phyloP scores from a whole-genome alignment of 495 filamentous ascomycete genomes.

The Penicillium riverlandense region DNA sequence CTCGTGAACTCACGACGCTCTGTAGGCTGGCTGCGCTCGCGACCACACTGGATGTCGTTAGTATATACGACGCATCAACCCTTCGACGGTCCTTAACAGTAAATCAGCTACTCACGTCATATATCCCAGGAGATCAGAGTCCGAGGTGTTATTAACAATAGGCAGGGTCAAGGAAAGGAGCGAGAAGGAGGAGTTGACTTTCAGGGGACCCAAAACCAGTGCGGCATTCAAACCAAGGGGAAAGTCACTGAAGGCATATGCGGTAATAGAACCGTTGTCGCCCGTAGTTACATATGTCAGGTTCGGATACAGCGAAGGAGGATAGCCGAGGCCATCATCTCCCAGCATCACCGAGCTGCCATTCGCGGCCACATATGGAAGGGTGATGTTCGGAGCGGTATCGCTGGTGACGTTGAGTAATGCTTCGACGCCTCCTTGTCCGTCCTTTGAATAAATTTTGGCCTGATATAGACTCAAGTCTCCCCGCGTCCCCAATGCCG shows the following conservation, averaged over 20 bases:
- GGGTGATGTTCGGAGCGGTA: conserved; percentile 33
- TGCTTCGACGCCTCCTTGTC: conserved; percentile 28
- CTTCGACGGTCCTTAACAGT: background rate
- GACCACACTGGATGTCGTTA: conserved; percentile 45
- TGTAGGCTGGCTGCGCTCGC: conserved; percentile 54
- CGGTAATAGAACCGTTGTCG: conserved; percentile 25
- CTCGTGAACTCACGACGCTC: conserved; percentile 47
- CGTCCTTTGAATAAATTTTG: conserved; percentile 58
- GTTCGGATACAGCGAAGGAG: conserved; percentile 64
- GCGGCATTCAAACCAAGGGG: conserved; percentile 43
- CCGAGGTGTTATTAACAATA: conserved; percentile 55
- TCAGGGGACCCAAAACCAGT: conserved; percentile 61
- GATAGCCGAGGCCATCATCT: conserved; percentile 53
- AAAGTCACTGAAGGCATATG: conserved; percentile 34
- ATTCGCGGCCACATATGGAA: conserved; percentile 52
- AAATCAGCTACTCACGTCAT: conserved; percentile 32
- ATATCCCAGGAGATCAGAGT: conserved; percentile 60
- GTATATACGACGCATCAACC: background rate
- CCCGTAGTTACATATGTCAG: conserved; percentile 49
- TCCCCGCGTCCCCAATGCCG: conserved; percentile 48
- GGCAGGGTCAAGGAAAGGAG: conserved; percentile 76
- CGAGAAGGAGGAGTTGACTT: conserved; percentile 61
- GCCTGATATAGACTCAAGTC: conserved; percentile 52
- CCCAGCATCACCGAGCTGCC: conserved; percentile 53
- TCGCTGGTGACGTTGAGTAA: conserved; percentile 56